A percentile compares a stretch with the other conserved stretches of the same genome.
Evolutionary conservation across 2,329 filamentous ascomycete genomes (phyloP).

Genomic region (Trichophyton equinum): DNA sequence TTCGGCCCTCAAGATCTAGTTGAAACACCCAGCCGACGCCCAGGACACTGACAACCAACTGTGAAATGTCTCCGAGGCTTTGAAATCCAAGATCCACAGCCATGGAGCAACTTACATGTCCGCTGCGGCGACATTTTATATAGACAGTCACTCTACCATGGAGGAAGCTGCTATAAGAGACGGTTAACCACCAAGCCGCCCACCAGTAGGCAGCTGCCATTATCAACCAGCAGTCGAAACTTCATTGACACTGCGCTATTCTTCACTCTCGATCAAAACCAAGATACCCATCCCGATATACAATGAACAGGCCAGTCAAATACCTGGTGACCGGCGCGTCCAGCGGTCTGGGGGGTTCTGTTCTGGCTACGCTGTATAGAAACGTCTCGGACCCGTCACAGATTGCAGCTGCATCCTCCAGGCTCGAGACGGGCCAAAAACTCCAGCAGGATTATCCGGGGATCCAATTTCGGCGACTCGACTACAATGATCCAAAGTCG

Average conservation of each 20-base stretch:
- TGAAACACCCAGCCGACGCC: not conserved
- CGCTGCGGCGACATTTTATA: not conserved
- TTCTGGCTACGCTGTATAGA: conserved; percentile 23
- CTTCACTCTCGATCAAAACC: not conserved
- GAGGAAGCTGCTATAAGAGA: not conserved
- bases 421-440: conserved; percentile 31
- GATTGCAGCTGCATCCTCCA: conserved; percentile 40
- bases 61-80: not conserved
- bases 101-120: not conserved
- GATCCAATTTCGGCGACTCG: conserved; percentile 39
- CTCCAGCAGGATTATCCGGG: conserved; percentile 29
- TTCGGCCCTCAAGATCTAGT: not conserved
- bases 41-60: not conserved
- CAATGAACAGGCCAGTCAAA: conserved; percentile 15
- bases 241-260: not conserved
- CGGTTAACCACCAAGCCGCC: not conserved
- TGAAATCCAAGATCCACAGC: not conserved
- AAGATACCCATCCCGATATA: not conserved
- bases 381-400: conserved; percentile 29
- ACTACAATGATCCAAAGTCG: conserved; percentile 38
- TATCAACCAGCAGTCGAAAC: not conserved
- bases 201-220: not conserved
- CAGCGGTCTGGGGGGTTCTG: conserved; percentile 25
- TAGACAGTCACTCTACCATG: not conserved
- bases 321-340: conserved; percentile 30